These are phyloP conservation scores for Hypomontagnella submonticulosa DNA, from an alignment of 495 filamentous ascomycete species.

Conservation along the genomic window DNA sequence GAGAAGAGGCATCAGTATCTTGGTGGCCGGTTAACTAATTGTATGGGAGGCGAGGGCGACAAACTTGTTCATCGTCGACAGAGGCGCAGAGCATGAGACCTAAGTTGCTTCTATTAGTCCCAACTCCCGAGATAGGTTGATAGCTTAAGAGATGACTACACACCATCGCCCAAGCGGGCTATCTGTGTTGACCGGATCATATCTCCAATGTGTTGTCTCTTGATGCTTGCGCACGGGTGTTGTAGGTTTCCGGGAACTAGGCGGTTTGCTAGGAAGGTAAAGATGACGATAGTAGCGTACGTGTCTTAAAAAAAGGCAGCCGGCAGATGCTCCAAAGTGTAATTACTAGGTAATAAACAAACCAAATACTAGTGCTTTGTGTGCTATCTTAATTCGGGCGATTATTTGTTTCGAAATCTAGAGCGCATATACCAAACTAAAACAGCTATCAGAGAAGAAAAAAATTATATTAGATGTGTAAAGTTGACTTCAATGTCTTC, in stretches of 20 bases:
- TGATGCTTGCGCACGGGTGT: neutral
- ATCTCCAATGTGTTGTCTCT: conserved; percentile 38
- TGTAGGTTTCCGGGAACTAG: conserved; percentile 1
- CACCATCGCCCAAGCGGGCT: conserved; percentile 86
- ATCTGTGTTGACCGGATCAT: conserved; percentile 99
- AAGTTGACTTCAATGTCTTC: conserved; percentile 10
- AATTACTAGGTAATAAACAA: conserved; percentile 1
- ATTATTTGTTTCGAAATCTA: neutral
- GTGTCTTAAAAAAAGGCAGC: conserved; percentile 31
- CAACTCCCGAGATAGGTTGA: neutral
- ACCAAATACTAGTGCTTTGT: neutral
- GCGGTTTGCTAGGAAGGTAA: conserved; percentile 1
- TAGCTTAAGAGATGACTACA: conserved; percentile 33
- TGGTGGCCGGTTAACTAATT: neutral
- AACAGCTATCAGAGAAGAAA: neutral
- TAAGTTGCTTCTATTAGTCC: conserved; percentile 51
- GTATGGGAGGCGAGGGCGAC: conserved; percentile 28
- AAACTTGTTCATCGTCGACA: conserved; percentile 86
- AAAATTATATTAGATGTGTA: conserved; percentile 1
- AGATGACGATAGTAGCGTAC: conserved; percentile 25
- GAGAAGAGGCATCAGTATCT: neutral
- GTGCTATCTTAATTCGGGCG: neutral
- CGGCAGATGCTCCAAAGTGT: conserved; percentile 4
- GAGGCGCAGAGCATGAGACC: conserved; percentile 95
- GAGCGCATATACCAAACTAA: no score